These are phyloP conservation scores for Trifolium subterraneum DNA, from an alignment of 306 rosid species.

Conservation along the genomic window DNA sequence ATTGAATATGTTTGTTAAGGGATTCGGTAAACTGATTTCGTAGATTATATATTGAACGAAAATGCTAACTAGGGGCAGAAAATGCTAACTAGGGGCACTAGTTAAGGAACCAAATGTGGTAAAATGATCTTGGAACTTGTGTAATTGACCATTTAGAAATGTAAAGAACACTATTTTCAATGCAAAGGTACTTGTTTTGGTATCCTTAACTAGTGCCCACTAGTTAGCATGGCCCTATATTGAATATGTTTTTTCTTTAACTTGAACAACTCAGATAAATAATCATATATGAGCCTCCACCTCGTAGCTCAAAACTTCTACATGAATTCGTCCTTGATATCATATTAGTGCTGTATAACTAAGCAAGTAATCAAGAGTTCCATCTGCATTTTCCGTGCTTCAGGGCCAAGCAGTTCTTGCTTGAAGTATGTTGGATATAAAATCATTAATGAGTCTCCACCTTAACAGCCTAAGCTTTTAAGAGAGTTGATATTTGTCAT, in stretches of 20 bases:
- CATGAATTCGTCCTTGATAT: neutral
- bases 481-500: neutral
- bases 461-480: no score
- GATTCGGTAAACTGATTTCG: no score
- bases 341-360: neutral
- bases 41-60: no score
- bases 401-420: neutral
- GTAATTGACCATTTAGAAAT: no score
- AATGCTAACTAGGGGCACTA: no score
- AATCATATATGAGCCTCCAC: neutral
- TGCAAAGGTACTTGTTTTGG: no score
- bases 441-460: neutral
- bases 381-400: neutral
- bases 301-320: slow-evolving; percentile 19
- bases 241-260: neutral
- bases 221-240: no score
- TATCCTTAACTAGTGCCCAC: no score
- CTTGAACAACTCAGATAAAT: slow-evolving; percentile 14
- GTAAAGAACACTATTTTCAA: no score
- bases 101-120: no score
- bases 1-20: slow-evolving; percentile 11
- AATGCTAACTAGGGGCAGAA: no score
- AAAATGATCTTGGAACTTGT: no score
- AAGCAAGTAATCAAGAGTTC: slow-evolving; percentile 27
- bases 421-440: slow-evolving; percentile 10